Evolutionary conservation across 768 basidiomycete genomes (phyloP).

Genomic region (Pisolithus orientalis): DNA sequence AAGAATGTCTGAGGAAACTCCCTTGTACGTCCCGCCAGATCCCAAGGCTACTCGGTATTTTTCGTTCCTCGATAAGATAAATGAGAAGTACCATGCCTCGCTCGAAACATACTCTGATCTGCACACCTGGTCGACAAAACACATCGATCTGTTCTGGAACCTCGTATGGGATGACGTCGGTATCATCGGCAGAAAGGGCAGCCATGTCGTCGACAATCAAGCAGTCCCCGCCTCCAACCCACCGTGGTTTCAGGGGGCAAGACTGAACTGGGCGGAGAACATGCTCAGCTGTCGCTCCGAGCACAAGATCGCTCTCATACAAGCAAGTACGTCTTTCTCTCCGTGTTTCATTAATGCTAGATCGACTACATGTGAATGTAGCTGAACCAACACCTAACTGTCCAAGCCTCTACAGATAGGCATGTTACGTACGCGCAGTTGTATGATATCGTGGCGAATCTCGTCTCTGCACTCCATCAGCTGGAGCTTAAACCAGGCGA

Average conservation of each 20-base stretch:
- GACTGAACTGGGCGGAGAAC: conserved; percentile 78
- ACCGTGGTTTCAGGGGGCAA: conserved; percentile 62
- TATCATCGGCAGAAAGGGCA: conserved; percentile 58
- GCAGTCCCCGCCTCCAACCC: conserved; percentile 58
- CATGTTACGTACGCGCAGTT: conserved; percentile 52
- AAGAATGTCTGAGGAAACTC: conserved; percentile 11
- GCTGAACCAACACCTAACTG: conserved; percentile 56
- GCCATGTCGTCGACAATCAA: conserved; percentile 48
- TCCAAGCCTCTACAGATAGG: conserved; percentile 38
- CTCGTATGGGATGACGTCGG: conserved; percentile 64
- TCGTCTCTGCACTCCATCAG: conserved; percentile 50
- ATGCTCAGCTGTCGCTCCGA: conserved; percentile 56
- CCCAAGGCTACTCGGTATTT: conserved; percentile 40
- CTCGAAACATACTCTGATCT: conserved; percentile 57
- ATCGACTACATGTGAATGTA: conserved; percentile 17
- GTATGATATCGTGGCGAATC: conserved; percentile 47
- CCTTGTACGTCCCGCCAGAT: conserved; percentile 40
- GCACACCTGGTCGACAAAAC: conserved; percentile 55
- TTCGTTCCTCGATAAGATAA: conserved; percentile 46
- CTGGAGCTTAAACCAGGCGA: conserved; percentile 57
- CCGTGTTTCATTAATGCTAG: conserved; percentile 10
- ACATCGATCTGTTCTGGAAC: conserved; percentile 64
- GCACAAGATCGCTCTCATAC: conserved; percentile 58
- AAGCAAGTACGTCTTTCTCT: conserved; percentile 49
- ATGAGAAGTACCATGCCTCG: conserved; percentile 36